Conservation (phyloP, 2,329 filamentous ascomycete genomes). For the Aaosphaeria arxii region DNA sequence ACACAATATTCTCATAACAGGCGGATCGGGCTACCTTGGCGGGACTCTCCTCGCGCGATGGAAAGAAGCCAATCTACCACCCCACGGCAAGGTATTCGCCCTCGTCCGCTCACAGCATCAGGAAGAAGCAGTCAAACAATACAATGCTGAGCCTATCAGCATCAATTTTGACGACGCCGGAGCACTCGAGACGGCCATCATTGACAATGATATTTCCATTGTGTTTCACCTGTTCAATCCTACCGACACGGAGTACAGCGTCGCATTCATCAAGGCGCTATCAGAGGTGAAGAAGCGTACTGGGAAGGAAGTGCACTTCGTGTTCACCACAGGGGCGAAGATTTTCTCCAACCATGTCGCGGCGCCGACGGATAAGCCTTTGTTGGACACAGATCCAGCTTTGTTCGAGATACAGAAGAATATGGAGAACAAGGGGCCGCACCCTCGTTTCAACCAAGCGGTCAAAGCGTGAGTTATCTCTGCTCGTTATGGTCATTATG, state of each 20-base stretch:
- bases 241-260: conserved; percentile 13
- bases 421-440: conserved; percentile 9
- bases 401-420: conserved; percentile 46
- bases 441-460: conserved; percentile 22
- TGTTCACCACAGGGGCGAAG: conserved; percentile 55
- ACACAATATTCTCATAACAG: conserved; percentile 49
- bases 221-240: conserved; percentile 51
- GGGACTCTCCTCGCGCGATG: conserved; percentile 47
- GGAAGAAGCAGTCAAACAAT: conserved; percentile 43
- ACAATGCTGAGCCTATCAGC: conserved; percentile 40
- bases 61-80: conserved; percentile 35
- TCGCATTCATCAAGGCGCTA: conserved; percentile 46
- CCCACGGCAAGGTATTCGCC: conserved; percentile 46
- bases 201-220: conserved; percentile 46
- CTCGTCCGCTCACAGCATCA: conserved; percentile 48
- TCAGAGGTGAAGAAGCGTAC: conserved; percentile 42
- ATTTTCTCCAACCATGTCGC: conserved; percentile 50
- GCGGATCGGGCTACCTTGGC: conserved; percentile 54
- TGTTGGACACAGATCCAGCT: conserved; percentile 45
- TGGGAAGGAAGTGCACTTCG: conserved; percentile 46
- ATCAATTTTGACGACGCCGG: conserved; percentile 40
- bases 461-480: conserved; percentile 19
- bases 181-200: conserved; percentile 36
- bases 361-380: conserved; percentile 38
- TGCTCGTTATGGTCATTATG: too few species aligned